Evolutionary conservation across 495 filamentous ascomycete species (phyloP).

Genomic region (Cercophora newfieldiana): DNA sequence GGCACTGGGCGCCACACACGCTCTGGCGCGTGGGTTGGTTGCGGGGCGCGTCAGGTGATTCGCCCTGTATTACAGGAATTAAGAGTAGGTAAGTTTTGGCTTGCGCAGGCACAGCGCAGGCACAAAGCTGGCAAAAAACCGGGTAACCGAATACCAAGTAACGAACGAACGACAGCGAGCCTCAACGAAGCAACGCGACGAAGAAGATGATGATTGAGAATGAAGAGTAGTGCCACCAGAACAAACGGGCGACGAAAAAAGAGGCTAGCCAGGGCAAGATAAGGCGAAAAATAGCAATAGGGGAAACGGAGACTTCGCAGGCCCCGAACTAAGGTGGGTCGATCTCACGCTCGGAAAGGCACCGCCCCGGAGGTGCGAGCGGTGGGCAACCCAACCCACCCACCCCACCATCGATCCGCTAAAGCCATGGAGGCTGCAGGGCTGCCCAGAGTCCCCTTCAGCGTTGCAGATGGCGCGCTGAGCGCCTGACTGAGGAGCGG

Average conservation of each 20-base stretch:
- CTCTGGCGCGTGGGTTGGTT: background rate
- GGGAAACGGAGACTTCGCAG: background rate
- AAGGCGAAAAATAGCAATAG: background rate
- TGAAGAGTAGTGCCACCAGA: too few species aligned
- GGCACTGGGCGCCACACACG: background rate
- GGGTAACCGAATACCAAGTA: background rate
- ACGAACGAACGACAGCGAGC: constrained; percentile 8
- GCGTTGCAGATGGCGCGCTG: background rate
- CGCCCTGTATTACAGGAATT: background rate
- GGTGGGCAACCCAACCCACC: background rate
- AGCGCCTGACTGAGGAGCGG: background rate
- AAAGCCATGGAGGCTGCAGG: background rate
- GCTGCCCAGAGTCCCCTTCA: background rate
- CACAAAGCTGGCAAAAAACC: background rate
- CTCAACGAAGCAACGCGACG: background rate
- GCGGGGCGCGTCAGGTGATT: background rate
- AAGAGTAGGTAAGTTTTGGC: background rate
- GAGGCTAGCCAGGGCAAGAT: background rate
- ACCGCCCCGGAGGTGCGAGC: background rate
- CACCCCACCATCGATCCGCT: background rate
- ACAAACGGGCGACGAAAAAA: background rate
- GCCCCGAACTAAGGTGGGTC: background rate
- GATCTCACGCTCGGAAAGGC: background rate
- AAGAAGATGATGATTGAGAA: background rate
- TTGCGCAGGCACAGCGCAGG: background rate